These are phyloP conservation scores for Globisporangium paddicum DNA, from an alignment of 352 stramenopile genomes.

Conservation along the genomic window DNA sequence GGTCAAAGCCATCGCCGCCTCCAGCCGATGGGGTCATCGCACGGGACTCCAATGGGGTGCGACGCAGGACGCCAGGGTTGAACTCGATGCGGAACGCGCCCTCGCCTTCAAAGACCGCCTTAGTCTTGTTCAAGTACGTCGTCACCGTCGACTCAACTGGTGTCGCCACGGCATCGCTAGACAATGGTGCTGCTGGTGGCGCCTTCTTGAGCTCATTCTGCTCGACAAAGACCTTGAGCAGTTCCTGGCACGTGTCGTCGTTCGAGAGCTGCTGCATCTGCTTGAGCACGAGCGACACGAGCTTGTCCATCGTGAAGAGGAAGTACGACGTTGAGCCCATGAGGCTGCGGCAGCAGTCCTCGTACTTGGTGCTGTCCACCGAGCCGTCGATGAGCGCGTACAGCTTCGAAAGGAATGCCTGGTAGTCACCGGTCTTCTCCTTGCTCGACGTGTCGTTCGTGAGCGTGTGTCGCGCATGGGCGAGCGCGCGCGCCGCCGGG, in stretches of 20 bases:
- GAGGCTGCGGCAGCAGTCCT: constrained; percentile 85
- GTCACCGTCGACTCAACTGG: constrained; percentile 26
- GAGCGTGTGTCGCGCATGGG: constrained; percentile 60
- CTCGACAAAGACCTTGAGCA: constrained; percentile 72
- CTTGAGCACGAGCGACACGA: constrained; percentile 82
- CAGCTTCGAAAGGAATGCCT: constrained; percentile 82
- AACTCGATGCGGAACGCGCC: constrained; percentile 84
- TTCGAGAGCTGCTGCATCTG: constrained; percentile 85
- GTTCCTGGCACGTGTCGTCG: constrained; percentile 76
- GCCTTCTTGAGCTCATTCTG: constrained; percentile 26
- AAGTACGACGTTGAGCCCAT: constrained; percentile 90
- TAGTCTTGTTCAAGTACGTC: constrained; percentile 71
- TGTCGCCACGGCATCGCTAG: constrained; percentile 27
- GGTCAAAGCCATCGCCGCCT: constrained; percentile 27
- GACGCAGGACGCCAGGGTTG: constrained; percentile 69
- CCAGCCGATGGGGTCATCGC: constrained; percentile 34
- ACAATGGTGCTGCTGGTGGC: constrained; percentile 1
- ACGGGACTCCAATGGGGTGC: constrained; percentile 59
- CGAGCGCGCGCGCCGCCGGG: constrained; percentile 69
- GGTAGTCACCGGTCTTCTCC: constrained; percentile 84
- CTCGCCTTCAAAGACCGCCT: constrained; percentile 79
- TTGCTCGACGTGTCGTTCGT: constrained; percentile 35
- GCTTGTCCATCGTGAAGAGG: constrained; percentile 91
- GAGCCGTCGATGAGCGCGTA: constrained; percentile 85
- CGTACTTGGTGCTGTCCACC: constrained; percentile 85